These are phyloP conservation scores for Karstenula rhodostoma DNA, from an alignment of 2,329 filamentous ascomycete species.

Conservation along the genomic window DNA sequence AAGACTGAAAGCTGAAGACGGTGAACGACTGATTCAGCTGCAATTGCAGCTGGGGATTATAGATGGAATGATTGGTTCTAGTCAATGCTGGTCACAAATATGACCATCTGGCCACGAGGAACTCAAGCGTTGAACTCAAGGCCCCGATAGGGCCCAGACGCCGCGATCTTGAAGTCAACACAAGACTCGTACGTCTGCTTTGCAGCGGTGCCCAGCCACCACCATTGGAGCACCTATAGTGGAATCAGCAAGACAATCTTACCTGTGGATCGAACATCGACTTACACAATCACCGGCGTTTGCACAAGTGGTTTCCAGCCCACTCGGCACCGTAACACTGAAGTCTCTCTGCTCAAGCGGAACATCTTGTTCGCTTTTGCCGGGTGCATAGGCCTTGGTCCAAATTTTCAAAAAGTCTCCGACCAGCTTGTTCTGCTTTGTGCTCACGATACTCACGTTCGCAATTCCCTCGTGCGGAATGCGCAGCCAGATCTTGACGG, in stretches of 20 bases:
- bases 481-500: conserved; percentile 54
- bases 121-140: conserved; percentile 18
- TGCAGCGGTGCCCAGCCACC: conserved; percentile 60
- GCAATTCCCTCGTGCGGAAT: conserved; percentile 61
- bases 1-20: background rate
- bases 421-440: conserved; percentile 59
- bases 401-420: conserved; percentile 46
- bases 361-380: conserved; percentile 37
- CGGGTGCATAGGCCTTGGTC: conserved; percentile 42
- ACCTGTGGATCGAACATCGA: background rate
- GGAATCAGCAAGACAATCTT: conserved; percentile 17
- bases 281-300: conserved; percentile 56
- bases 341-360: conserved; percentile 54
- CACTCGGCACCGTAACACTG: conserved; percentile 58
- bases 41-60: background rate
- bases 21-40: background rate
- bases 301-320: conserved; percentile 54
- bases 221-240: conserved; percentile 35
- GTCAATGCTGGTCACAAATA: background rate
- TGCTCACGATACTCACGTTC: conserved; percentile 66
- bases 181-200: conserved; percentile 69
- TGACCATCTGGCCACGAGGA: too few species aligned
- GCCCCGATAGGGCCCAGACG: conserved; percentile 16
- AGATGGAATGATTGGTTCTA: background rate
- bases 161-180: conserved; percentile 61